These are phyloP conservation scores for Amylocystis lapponica DNA, from an alignment of 768 basidiomycete species.

Conservation along the genomic window DNA sequence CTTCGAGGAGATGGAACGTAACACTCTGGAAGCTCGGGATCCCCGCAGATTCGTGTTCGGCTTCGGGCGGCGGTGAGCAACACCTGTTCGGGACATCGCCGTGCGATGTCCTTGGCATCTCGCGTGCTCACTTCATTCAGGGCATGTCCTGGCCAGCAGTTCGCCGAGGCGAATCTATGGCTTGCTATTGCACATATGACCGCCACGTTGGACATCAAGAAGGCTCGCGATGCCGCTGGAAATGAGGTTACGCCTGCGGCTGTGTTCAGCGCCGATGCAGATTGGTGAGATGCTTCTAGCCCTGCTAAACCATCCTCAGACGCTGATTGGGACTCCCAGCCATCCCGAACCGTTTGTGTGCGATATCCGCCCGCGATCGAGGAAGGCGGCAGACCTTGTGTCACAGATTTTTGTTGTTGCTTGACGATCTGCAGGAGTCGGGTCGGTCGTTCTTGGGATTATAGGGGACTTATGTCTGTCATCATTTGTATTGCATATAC, in stretches of 20 bases:
- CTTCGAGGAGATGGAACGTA: slow-evolving; percentile 27
- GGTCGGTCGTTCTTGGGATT: too few species aligned
- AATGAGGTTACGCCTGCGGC: background rate
- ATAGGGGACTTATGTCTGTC: too few species aligned
- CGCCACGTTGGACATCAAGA: slow-evolving; percentile 14
- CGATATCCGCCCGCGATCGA: slow-evolving; percentile 1
- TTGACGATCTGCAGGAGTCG: too few species aligned
- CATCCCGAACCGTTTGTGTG: background rate
- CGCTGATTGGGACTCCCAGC: background rate
- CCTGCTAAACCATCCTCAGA: background rate
- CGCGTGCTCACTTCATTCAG: too few species aligned
- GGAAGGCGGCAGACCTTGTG: background rate
- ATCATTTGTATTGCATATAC: too few species aligned
- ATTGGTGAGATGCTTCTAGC: slow-evolving; percentile 30
- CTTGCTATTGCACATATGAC: slow-evolving; percentile 13
- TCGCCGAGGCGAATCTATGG: slow-evolving; percentile 15
- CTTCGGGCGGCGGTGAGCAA: slow-evolving; percentile 13
- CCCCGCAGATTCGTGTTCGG: slow-evolving; percentile 12
- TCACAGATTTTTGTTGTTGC: too few species aligned
- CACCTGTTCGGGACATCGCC: too few species aligned
- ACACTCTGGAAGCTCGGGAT: background rate
- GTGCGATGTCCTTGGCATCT: too few species aligned
- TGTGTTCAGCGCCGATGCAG: slow-evolving; percentile 31
- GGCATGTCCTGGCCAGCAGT: slow-evolving; percentile 16
- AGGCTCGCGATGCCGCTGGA: slow-evolving; percentile 12